Evolutionary conservation across 495 filamentous ascomycete species (phyloP).

Genomic region (Lepraria neglecta): DNA sequence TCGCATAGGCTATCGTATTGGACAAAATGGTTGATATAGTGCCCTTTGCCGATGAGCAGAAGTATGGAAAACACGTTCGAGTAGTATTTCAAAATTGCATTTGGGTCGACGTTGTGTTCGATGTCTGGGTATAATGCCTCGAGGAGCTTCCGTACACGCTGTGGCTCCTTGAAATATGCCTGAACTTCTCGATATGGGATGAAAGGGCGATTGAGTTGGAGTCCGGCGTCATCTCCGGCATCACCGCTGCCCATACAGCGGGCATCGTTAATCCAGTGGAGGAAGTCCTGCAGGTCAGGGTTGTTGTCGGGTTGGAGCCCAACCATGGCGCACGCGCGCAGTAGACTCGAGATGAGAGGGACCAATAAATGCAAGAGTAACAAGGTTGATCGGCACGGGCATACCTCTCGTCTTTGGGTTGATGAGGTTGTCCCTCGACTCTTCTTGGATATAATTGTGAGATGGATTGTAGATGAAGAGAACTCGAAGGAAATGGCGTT

Average conservation of each 20-base stretch:
- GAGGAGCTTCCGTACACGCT: constrained; percentile 5
- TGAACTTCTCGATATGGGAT: constrained; percentile 4
- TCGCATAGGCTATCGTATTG: constrained; percentile 17
- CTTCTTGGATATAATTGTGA: too few species aligned
- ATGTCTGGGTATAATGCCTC: neutral
- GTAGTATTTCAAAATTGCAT: constrained; percentile 19
- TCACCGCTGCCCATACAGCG: neutral
- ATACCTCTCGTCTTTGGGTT: too few species aligned
- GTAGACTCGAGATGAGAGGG: neutral
- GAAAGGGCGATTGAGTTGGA: constrained; percentile 13
- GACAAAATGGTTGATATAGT: constrained; percentile 17
- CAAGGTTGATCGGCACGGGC: too few species aligned
- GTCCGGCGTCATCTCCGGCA: neutral
- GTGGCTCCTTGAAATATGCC: constrained; percentile 5
- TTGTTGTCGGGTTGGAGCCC: constrained; percentile 10
- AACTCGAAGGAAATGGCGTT: too few species aligned
- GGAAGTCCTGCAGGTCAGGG: constrained; percentile 12
- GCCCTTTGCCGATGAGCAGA: constrained; percentile 12
- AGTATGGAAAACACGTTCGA: constrained; percentile 22
- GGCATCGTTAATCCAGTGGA: neutral
- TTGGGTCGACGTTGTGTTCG: neutral
- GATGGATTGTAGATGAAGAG: too few species aligned
- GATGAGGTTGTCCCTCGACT: too few species aligned
- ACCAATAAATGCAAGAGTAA: too few species aligned
- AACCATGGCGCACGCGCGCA: neutral